Base-by-base conservation (phyloP, 257 asterid species). In the Gynochthodes officinalis region DNA sequence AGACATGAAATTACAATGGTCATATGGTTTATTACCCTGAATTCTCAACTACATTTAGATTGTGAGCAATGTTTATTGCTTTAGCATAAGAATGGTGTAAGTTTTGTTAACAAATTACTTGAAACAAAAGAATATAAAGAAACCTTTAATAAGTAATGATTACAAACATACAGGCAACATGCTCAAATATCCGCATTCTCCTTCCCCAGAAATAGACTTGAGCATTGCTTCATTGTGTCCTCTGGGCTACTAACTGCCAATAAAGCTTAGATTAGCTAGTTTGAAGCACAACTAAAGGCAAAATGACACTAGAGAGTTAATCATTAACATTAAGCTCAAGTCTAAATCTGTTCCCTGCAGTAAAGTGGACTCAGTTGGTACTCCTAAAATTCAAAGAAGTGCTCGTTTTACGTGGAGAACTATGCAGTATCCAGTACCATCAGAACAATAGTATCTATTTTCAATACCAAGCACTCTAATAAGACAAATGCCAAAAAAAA, bases 201-300 rank as follows among this genome's bases (percentile, higher is more conserved):
- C 85, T 85, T 73, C 88, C 80, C 70, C 55, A 90, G 79, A 83
- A 93, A 90, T 76, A 89, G 80, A 61, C 75, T 42, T 39, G 96
- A 76, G 62, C 97, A 94, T 72, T 88, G 97, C 64, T 73, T 65
- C 18, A 80, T 52, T 12, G 97, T 94, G 79, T 94, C 96, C 0
- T 86, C 93, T 0, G 99, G 99, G 85, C 93, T 82, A 33, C 91
- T 85, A 70, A 94, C 99, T 89, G 92, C 49, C 12, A 60, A 72
- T 12, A 64, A 49, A 67, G 65, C 62, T 21, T 65, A 35, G 11
- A n/a, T 69, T 43, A 65, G 69, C 6, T 42, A 62, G 3, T 25
- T 30, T 8, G 25, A 69, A 14, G 19, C 35, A 46, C 11, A 62
- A 33, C 1, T 15, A 39, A 13, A 7, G 53, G 55, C 11, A 49